phyloP scores from a whole-genome alignment of 441 rosid genomes.

The Erysimum cheiri region DNA sequence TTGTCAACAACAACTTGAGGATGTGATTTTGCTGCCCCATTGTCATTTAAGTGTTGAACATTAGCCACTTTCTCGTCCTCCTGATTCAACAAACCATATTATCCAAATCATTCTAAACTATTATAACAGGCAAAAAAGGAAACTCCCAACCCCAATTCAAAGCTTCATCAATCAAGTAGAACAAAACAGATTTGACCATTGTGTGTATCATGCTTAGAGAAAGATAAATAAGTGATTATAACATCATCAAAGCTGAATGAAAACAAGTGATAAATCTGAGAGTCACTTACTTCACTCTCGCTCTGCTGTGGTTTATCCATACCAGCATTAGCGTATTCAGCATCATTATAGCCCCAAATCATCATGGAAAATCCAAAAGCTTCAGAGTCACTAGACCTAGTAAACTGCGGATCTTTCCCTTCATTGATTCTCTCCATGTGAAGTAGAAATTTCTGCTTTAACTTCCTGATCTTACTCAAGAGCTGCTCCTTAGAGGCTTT shows the following conservation, averaged over 20 bases:
- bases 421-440: slow-evolving; percentile 3
- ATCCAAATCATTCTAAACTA: background rate
- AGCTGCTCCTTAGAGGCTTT: slow-evolving; percentile 28
- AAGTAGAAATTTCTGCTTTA: slow-evolving; percentile 19
- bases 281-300: slow-evolving; percentile 20
- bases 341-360: slow-evolving; percentile 26
- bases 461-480: slow-evolving; percentile 29
- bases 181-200: slow-evolving; percentile 1
- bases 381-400: slow-evolving; percentile 36
- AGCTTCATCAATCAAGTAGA: background rate
- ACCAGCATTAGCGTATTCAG: background rate
- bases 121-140: background rate
- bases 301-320: background rate
- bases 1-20: slow-evolving; percentile 8
- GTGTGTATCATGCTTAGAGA: background rate
- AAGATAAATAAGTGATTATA: background rate
- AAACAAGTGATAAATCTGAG: background rate
- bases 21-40: background rate
- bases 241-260: background rate
- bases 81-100: slow-evolving; percentile 26
- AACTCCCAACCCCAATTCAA: background rate
- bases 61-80: slow-evolving; percentile 9
- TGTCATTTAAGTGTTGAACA: slow-evolving; percentile 9
- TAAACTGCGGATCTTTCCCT: slow-evolving; percentile 36
- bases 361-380: slow-evolving; percentile 38